Percentiles rank a stretch among this genome's conserved stretches.
Evolutionary conservation across 352 stramenopile species (phyloP).

Genomic region (Globisporangium parvum): DNA sequence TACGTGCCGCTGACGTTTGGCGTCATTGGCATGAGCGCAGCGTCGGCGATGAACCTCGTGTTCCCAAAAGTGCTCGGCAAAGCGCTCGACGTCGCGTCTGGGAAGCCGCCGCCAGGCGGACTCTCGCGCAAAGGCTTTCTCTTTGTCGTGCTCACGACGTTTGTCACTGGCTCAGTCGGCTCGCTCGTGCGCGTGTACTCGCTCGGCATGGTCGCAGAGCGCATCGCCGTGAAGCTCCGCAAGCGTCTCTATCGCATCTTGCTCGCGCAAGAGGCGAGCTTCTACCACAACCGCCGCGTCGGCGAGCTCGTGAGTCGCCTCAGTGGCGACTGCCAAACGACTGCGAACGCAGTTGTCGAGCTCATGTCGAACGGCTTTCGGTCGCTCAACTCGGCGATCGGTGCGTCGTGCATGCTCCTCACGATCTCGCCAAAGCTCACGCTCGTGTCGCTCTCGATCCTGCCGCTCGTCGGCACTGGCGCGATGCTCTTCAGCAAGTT

Average conservation of each 20-base stretch:
- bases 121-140: conserved; percentile 85
- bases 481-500: conserved; percentile 85
- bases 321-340: conserved; percentile 84
- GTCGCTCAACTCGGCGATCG: conserved; percentile 85
- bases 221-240: conserved; percentile 77
- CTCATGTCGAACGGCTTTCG: conserved; percentile 84
- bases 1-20: conserved; percentile 56
- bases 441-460: conserved; percentile 79
- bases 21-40: conserved; percentile 76
- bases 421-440: conserved; percentile 88
- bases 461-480: conserved; percentile 69
- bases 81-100: conserved; percentile 78
- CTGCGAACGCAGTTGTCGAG: conserved; percentile 84
- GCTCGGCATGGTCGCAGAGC: conserved; percentile 83
- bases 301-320: conserved; percentile 84
- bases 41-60: conserved; percentile 84
- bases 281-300: conserved; percentile 79
- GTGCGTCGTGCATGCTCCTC: conserved; percentile 85
- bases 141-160: conserved; percentile 76
- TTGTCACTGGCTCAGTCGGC: conserved; percentile 75
- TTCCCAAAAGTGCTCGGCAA: conserved; percentile 89
- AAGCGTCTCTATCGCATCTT: conserved; percentile 68
- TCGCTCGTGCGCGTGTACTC: conserved; percentile 88
- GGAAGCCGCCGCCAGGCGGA: conserved; percentile 57
- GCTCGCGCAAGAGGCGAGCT: conserved; percentile 76